These are phyloP conservation scores for Chaetoscypha palmicola DNA, from an alignment of 2,329 filamentous ascomycete species.

Conservation along the genomic window DNA sequence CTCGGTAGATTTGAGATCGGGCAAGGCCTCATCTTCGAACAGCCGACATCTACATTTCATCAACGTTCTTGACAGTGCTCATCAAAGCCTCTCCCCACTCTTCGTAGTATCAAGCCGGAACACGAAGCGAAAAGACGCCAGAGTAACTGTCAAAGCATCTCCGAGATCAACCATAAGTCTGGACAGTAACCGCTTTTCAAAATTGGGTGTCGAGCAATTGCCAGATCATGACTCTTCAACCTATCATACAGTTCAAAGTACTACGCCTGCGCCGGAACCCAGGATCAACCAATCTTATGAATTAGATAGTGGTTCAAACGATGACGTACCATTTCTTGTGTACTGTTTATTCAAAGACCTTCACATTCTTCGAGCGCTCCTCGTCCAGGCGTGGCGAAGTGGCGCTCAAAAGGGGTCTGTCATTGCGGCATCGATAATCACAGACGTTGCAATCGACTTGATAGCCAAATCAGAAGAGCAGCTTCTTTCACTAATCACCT, in stretches of 20 bases:
- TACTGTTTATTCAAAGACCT: neutral
- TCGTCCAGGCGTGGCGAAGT: neutral
- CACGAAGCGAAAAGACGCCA: neutral
- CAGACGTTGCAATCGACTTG: neutral
- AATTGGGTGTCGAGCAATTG: no score
- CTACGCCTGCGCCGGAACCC: no score
- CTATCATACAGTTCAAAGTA: no score
- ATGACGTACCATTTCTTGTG: neutral
- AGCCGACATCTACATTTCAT: neutral
- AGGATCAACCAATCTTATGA: no score
- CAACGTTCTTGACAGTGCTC: neutral
- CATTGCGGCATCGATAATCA: neutral
- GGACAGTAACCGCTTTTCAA: no score
- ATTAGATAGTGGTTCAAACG: no score
- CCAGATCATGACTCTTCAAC: no score
- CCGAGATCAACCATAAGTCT: no score
- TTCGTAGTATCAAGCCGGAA: neutral
- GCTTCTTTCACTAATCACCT: neutral
- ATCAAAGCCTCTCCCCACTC: neutral
- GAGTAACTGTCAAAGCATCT: no score
- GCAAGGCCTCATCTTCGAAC: no score
- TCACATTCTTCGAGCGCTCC: neutral
- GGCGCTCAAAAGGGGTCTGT: neutral
- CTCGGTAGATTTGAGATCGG: no score
- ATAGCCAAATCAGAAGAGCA: neutral